Evolutionary conservation across 805 yeast species (phyloP), one percentile per base, ranked within the genome.

Genomic region (Yueomyces sp.): DNA sequence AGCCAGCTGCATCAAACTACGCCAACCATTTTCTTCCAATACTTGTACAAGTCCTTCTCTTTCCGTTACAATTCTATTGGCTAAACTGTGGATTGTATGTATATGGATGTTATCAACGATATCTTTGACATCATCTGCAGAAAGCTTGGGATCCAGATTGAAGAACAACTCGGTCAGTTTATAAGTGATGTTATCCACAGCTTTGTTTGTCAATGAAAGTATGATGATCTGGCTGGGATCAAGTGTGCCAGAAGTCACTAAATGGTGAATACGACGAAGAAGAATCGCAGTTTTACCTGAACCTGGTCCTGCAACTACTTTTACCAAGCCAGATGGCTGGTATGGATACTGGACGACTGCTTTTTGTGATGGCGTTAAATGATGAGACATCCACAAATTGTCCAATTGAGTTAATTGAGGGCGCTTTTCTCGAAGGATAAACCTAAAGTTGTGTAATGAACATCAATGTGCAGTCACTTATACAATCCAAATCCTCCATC

Each of bases 221-320:
- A 80, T 76, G 34, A 81, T 54, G 4, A 83, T 71, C 42, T 79
- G 76, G 3, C 65, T 56, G 0, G 87, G 85, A 2, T 55, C 45
- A 1, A 75, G 51, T 5, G 46, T 47, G 2, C 59, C 59, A 9
- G 62, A 45, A 1, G 56, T 47, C 4, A 81, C 52, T 48, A 78
- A 48, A 45, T 70, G 64, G 2, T 72, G 72, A 0, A 81, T 66
- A 46, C 83, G 66, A 31, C 69, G 64, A 4, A 76, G 70, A 31
- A 81, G 50, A 0, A 86, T 79, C 33, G 65, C 63, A 0, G 87
- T 79, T 52, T 81, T 81, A 2, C 90, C 88, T 6, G 83, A 72
- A 3, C 88, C 87, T 0, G 88, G 86, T 0, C 86, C 86, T 0
- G 87, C 83, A 6, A 68, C 63, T 2, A 81, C 66, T 36, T 73